phyloP scores from a whole-genome alignment of 768 basidiomycete species.

The Mycena belliarum region DNA sequence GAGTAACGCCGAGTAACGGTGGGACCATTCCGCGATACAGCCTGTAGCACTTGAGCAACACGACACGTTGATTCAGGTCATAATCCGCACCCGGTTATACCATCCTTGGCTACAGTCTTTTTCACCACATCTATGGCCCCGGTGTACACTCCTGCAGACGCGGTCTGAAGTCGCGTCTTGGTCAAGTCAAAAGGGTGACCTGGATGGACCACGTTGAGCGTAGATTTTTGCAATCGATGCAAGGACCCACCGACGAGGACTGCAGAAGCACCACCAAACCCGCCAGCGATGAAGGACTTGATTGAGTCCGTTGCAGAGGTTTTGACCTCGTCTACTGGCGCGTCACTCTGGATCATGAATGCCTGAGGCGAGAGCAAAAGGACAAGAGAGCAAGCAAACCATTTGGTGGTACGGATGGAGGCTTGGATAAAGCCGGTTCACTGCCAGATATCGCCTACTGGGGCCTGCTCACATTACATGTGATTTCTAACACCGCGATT shows the following conservation, averaged over 20 bases:
- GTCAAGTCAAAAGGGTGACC: slow-evolving; percentile 98
- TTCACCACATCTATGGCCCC: slow-evolving; percentile 93
- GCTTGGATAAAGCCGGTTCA: background rate
- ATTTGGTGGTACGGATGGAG: background rate
- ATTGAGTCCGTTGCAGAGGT: slow-evolving; percentile 46
- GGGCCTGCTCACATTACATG: background rate
- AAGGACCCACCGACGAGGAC: slow-evolving; percentile 82
- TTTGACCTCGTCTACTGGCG: slow-evolving; percentile 37
- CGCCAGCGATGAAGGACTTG: slow-evolving; percentile 93
- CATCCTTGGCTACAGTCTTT: slow-evolving; percentile 90
- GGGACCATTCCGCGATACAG: slow-evolving; percentile 93
- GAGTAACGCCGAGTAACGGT: slow-evolving; percentile 91
- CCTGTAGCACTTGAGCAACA: slow-evolving; percentile 36
- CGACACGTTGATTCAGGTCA: background rate
- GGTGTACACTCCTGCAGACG: slow-evolving; percentile 81
- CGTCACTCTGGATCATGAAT: slow-evolving; percentile 27
- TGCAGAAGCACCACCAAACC: slow-evolving; percentile 84
- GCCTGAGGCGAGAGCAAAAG: background rate
- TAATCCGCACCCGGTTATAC: slow-evolving; percentile 68
- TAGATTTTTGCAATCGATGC: background rate
- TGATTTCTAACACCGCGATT: background rate
- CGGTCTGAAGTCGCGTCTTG: slow-evolving; percentile 95
- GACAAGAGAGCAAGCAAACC: background rate
- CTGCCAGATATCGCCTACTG: background rate
- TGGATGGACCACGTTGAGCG: slow-evolving; percentile 31